Conservation (phyloP, 2,329 filamentous ascomycete genomes). For the Colletotrichum australisinense region DNA sequence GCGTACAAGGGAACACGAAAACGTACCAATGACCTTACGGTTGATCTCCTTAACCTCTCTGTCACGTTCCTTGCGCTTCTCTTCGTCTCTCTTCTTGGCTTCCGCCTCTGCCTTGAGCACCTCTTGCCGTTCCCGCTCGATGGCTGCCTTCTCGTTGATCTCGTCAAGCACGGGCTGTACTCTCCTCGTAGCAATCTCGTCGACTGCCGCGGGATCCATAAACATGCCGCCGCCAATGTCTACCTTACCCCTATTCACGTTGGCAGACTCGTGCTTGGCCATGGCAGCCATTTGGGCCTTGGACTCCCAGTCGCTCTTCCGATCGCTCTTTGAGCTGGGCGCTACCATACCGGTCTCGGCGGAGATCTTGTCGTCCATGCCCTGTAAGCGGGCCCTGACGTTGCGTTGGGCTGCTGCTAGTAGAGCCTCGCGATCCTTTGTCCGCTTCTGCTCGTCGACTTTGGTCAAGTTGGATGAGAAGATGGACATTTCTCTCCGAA, state of each 20-base stretch:
- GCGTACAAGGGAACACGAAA: no score
- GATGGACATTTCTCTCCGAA: constrained; percentile 82
- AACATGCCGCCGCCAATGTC: constrained; percentile 85
- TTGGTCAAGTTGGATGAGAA: constrained; percentile 76
- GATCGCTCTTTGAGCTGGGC: constrained; percentile 76
- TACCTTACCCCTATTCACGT: constrained; percentile 62
- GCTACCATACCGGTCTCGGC: constrained; percentile 80
- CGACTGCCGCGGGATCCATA: constrained; percentile 81
- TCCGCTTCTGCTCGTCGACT: constrained; percentile 79
- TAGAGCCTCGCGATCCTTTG: constrained; percentile 79
- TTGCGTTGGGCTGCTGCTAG: constrained; percentile 86
- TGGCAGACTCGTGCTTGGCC: constrained; percentile 64
- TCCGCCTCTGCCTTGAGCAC: constrained; percentile 73
- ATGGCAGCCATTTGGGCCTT: constrained; percentile 79
- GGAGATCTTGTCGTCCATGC: constrained; percentile 85
- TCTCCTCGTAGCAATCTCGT: constrained; percentile 80
- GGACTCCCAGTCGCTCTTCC: constrained; percentile 84
- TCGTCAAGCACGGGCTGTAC: constrained; percentile 88
- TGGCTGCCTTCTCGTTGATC: constrained; percentile 82
- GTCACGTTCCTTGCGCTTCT: constrained; percentile 63
- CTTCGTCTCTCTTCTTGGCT: constrained; percentile 69
- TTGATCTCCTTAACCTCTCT: constrained; percentile 64
- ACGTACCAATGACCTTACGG: constrained; percentile 70
- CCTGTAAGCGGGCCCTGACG: constrained; percentile 81
- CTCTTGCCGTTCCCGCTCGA: constrained; percentile 74